Evolutionary conservation across 164 flowering plant genomes (phyloP).

Genomic region (Vitis amurensis): DNA sequence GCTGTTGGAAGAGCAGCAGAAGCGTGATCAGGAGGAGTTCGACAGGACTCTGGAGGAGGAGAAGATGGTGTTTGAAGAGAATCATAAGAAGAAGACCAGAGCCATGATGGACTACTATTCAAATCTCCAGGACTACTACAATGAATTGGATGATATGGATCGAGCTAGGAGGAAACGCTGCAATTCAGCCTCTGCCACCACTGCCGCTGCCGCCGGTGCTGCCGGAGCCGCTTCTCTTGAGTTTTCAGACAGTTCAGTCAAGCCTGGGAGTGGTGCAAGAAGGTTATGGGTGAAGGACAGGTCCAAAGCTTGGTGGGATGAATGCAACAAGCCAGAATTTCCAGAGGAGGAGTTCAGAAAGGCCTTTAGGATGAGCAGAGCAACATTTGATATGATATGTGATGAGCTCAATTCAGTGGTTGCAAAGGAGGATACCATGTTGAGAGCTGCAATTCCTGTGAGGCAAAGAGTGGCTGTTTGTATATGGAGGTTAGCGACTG

Average conservation of each 20-base stretch:
- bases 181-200: conserved; percentile 16
- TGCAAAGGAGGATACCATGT: conserved; percentile 51
- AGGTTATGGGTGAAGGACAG: conserved; percentile 52
- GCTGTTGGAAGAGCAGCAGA: conserved; percentile 41
- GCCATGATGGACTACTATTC: conserved; percentile 34
- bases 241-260: not conserved
- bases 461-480: conserved; percentile 69
- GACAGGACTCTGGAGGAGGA: conserved; percentile 19
- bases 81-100: conserved; percentile 23
- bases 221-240: not conserved
- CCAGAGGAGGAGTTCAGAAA: conserved; percentile 55
- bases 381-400: conserved; percentile 51
- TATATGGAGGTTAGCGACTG: conserved; percentile 67
- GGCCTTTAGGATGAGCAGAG: conserved; percentile 47
- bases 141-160: conserved; percentile 25
- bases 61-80: conserved; percentile 12
- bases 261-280: not conserved
- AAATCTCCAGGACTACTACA: conserved; percentile 18
- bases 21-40: conserved; percentile 20
- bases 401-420: conserved; percentile 46
- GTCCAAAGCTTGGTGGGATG: conserved; percentile 56
- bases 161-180: conserved; percentile 22
- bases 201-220: conserved; percentile 10
- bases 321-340: conserved; percentile 41
- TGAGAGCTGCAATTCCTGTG: conserved; percentile 61